phyloP scores from a whole-genome alignment of 257 asterid genomes.

The Primulina eburnea region DNA sequence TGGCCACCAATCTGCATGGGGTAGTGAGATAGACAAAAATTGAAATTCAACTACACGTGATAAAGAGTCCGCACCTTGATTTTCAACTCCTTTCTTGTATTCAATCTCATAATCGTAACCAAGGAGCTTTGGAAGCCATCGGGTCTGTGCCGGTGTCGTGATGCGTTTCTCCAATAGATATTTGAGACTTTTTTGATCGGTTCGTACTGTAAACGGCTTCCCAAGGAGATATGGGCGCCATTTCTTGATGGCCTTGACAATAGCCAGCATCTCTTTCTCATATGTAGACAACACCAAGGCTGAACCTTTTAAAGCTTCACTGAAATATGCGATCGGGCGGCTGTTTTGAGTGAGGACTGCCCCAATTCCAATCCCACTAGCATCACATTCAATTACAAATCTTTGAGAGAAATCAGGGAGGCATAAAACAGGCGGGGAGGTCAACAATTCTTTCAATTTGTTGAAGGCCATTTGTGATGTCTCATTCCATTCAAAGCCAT shows the following conservation, averaged over 20 bases:
- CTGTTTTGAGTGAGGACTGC: too few species aligned
- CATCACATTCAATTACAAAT: slow-evolving; percentile 15
- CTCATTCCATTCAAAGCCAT: not conserved
- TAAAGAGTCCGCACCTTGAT: not conserved
- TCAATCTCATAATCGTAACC: slow-evolving; percentile 8
- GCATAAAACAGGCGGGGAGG: slow-evolving; percentile 3
- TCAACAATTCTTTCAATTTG: not conserved
- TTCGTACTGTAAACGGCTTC: not conserved
- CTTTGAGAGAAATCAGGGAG: not conserved
- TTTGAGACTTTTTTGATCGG: not conserved
- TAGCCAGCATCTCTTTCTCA: slow-evolving; percentile 3
- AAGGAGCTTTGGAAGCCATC: slow-evolving; percentile 1
- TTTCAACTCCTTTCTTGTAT: not conserved
- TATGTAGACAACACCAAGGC: not conserved
- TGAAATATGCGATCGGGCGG: slow-evolving; percentile 1
- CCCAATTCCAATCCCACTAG: not conserved
- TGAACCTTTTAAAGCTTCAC: not conserved
- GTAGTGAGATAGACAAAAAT: not conserved
- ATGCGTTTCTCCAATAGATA: slow-evolving; percentile 8
- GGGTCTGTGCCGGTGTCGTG: not conserved
- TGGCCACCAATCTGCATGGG: slow-evolving; percentile 10
- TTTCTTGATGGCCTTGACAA: not conserved
- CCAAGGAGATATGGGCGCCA: slow-evolving; percentile 11
- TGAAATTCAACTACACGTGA: not conserved
- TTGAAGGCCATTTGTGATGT: not conserved